phyloP scores from a whole-genome alignment of 176 grass and related monocot species.

The Rhynchospora breviuscula region DNA sequence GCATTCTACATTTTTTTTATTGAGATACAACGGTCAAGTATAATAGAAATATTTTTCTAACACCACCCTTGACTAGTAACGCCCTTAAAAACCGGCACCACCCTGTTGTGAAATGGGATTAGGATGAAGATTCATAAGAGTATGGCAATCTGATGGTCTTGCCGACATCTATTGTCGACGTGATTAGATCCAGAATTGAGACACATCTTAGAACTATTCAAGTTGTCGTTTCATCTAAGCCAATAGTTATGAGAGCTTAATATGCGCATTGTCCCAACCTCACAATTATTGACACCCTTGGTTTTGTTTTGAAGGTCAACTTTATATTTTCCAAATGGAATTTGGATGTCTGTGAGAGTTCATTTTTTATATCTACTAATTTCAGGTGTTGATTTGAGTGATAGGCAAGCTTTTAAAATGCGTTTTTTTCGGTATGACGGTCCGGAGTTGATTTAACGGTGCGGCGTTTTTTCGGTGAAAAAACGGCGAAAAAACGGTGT shows the following conservation, averaged over 20 bases:
- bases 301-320: slow-evolving; percentile 83
- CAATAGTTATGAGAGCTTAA: slow-evolving; percentile 98
- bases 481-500: too few relatives aligned
- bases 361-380: not conserved
- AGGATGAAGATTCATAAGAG: slow-evolving; percentile 98
- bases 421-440: too few relatives aligned
- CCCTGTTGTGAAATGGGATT: not conserved
- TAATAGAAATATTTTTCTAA: too few relatives aligned
- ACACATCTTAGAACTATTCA: slow-evolving; percentile 71
- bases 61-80: too few relatives aligned
- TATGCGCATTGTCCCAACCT: slow-evolving; percentile 97
- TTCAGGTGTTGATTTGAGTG: not conserved
- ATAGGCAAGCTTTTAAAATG: too few relatives aligned
- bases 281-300: slow-evolving; percentile 97
- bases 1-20: too few relatives aligned
- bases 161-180: slow-evolving; percentile 66
- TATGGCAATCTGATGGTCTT: slow-evolving; percentile 66
- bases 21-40: too few relatives aligned
- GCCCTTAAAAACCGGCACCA: too few relatives aligned
- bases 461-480: too few relatives aligned
- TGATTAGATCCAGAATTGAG: slow-evolving; percentile 85
- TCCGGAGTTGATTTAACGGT: too few relatives aligned
- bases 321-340: not conserved
- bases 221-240: slow-evolving; percentile 77
- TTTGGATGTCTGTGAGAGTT: not conserved